A percentile compares a stretch with the other conserved stretches of the same genome.
These are phyloP conservation scores for Mucor plumbeus DNA, from an alignment of 371 early-diverging fungal genomes.

Conservation along the genomic window DNA sequence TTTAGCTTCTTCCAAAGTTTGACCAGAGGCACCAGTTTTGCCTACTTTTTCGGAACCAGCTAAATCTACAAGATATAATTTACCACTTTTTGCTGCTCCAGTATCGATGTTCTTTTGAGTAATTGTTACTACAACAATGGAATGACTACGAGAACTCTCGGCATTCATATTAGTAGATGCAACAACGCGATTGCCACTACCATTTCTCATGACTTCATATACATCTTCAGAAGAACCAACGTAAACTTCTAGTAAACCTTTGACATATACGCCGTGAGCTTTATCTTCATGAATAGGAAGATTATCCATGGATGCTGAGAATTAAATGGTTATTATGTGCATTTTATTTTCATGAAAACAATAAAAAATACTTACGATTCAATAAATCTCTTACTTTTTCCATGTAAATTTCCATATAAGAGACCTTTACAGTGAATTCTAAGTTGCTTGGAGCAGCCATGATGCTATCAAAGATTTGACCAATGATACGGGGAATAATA, in stretches of 20 bases:
- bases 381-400: conserved; percentile 98
- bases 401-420: conserved; percentile 99
- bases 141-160: conserved; percentile 95
- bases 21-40: conserved; percentile 99
- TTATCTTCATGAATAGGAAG: conserved; percentile 96
- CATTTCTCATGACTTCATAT: conserved; percentile 92
- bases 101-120: conserved; percentile 90
- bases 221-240: conserved; percentile 93
- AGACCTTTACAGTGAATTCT: conserved; percentile 93
- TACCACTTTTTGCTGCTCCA: conserved; percentile 89
- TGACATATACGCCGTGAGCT: conserved; percentile 92
- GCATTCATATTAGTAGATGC: conserved; percentile 98
- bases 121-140: conserved; percentile 95
- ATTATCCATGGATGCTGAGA: conserved; percentile 81
- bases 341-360: neutral
- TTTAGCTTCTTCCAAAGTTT: conserved; percentile 99
- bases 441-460: conserved; percentile 83
- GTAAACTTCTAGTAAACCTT: conserved; percentile 92
- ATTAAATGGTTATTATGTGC: neutral
- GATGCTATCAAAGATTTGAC: conserved; percentile 89
- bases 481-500: conserved; percentile 93
- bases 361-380: conserved; percentile 62
- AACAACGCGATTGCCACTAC: conserved; percentile 88
- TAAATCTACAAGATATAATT: conserved; percentile 97
- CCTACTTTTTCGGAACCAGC: conserved; percentile 99